phyloP scores from a whole-genome alignment of 495 filamentous ascomycete genomes.

The Hypoxylon rickii region DNA sequence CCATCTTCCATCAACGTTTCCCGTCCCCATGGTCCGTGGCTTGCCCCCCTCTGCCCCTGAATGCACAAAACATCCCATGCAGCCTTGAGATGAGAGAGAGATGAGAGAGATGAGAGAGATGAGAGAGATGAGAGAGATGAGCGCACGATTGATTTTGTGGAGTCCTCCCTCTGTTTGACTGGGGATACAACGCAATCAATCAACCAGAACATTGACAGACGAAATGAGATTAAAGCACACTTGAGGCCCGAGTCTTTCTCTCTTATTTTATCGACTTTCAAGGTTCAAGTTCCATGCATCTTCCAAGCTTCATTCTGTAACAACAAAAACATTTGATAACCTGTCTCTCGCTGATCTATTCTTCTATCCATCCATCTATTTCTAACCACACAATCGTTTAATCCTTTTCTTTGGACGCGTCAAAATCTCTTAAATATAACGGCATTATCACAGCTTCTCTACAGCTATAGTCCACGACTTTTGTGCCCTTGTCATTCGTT shows the following conservation, averaged over 20 bases:
- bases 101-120: too few relatives aligned
- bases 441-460: neutral
- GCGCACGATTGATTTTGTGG: constrained; percentile 28
- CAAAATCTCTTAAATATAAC: neutral
- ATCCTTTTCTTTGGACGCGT: neutral
- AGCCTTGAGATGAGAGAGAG: constrained; percentile 32
- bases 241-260: constrained; percentile 13
- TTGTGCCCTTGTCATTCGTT: constrained; percentile 4
- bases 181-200: constrained; percentile 24
- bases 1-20: too few relatives aligned
- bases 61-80: constrained; percentile 36
- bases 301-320: too few relatives aligned
- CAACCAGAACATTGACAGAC: constrained; percentile 24
- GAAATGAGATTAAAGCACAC: constrained; percentile 37
- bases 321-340: neutral
- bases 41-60: constrained; percentile 21
- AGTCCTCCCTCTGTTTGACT: constrained; percentile 19
- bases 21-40: too few relatives aligned
- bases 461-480: neutral
- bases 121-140: too few relatives aligned
- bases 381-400: too few relatives aligned
- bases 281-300: neutral
- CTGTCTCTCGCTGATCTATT: too few relatives aligned
- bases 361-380: too few relatives aligned
- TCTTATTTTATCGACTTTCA: constrained; percentile 6